phyloP scores from a whole-genome alignment of 2,329 filamentous ascomycete genomes.

The Fusarium sp. region DNA sequence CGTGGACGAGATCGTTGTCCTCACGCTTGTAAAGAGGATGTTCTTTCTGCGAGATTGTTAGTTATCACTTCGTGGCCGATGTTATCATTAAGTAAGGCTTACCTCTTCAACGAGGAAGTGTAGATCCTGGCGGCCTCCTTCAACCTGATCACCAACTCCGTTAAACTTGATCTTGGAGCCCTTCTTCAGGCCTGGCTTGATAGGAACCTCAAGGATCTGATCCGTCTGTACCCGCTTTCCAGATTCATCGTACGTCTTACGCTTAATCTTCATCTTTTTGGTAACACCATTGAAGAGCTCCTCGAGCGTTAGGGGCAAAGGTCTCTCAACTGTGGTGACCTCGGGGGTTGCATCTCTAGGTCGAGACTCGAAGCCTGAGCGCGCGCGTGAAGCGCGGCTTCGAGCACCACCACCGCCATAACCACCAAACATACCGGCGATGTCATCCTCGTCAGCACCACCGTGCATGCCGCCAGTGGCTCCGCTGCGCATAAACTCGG shows the following conservation, averaged over 20 bases:
- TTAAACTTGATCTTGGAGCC: slow-evolving; percentile 99
- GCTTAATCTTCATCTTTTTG: slow-evolving; percentile 99
- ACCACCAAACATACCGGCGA: slow-evolving; percentile 68
- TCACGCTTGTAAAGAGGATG: slow-evolving; percentile 88
- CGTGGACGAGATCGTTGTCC: slow-evolving; percentile 86
- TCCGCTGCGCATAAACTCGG: slow-evolving; percentile 78
- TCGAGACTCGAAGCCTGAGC: slow-evolving; percentile 54
- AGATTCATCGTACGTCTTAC: slow-evolving; percentile 89
- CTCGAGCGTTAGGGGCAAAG: slow-evolving; percentile 84
- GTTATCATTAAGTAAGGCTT: slow-evolving; percentile 53
- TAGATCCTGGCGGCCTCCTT: slow-evolving; percentile 93
- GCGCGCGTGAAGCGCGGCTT: slow-evolving; percentile 58
- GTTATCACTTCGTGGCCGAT: slow-evolving; percentile 53
- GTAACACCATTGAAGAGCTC: slow-evolving; percentile 88
- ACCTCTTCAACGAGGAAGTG: slow-evolving; percentile 97
- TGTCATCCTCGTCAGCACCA: slow-evolving; percentile 60
- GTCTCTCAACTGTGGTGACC: slow-evolving; percentile 89
- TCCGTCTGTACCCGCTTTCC: slow-evolving; percentile 90
- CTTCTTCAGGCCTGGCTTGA: slow-evolving; percentile 95
- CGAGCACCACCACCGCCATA: slow-evolving; percentile 57
- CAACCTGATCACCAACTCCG: slow-evolving; percentile 97
- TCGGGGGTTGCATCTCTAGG: slow-evolving; percentile 73
- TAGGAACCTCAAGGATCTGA: slow-evolving; percentile 91
- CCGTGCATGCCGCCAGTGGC: slow-evolving; percentile 56
- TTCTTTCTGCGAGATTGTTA: slow-evolving; percentile 73